Base-by-base conservation (phyloP, 177 flowering plant genomes). In the Telopea speciosissima region DNA sequence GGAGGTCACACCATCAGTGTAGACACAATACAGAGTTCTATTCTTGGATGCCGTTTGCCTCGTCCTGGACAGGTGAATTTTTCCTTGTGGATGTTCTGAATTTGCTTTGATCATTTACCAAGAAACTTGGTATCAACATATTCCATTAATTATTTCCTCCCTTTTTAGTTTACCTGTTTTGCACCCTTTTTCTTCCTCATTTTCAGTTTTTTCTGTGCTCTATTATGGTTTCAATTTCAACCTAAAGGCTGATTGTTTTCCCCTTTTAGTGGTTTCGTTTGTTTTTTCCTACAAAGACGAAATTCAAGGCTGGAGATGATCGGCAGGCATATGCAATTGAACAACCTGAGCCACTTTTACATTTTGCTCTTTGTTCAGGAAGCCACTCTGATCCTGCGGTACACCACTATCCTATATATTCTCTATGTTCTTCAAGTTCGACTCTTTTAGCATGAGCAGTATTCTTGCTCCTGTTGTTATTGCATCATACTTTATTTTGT, bases 381-480 rank as follows among this genome's bases (percentile, higher is more conserved):
- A 87, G 86, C 83, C 91, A 88, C 75, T 95, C 99, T 56, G 99
- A 95, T 83, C 95, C 99, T 25, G 97, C 92, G 85, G 99, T 95
- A 91, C 45, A 42, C 36, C 21, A 67, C 45, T 36, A 26, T 62
- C 54, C 66, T 59, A 24, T 58, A 24, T n/a, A n/a, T n/a, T n/a
- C 36, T 31, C n/a, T 58, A 9, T 58, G 2, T n/a, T n/a, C n/a
- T 58, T 58, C 23, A 19, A 19, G 22, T 7, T 19, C n/a, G 1
- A 13, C n/a, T 58, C 24, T 58, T 58, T n/a, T 58, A 19, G 61
- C 23, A 58, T 58, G 61, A 58, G 7, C 22, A 19, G n/a, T 58
- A 19, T 19, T 58, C 23, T 58, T 58, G 22, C 4, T 17, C 5
- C 17, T 16, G 19, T 10, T 49, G 14, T 49, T 49, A 49, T 49